Evolutionary conservation across 129 eudicot genomes (phyloP).

Genomic region (Erigeron canadensis): DNA sequence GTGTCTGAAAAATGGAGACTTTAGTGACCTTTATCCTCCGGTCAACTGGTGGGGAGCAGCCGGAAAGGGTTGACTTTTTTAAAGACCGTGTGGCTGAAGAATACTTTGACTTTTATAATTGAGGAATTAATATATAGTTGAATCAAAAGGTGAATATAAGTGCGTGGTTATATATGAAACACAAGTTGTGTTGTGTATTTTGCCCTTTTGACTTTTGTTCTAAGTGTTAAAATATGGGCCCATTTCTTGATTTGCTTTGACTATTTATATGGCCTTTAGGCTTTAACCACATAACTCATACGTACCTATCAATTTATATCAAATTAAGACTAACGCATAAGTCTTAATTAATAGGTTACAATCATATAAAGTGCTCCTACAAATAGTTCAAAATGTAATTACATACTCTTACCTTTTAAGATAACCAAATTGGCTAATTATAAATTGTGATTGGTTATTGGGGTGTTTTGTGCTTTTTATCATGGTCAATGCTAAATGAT

Average conservation of each 20-base stretch:
- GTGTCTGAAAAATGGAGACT: not conserved
- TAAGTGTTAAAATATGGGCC: conserved; percentile 11
- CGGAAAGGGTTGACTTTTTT: conserved; percentile 33
- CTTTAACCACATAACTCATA: not conserved
- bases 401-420: too few species aligned
- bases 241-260: conserved; percentile 31
- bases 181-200: conserved; percentile 18
- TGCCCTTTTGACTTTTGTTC: conserved; percentile 25
- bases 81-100: conserved; percentile 9
- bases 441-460: too few species aligned
- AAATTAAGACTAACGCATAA: not conserved
- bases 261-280: too few species aligned
- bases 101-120: conserved; percentile 20
- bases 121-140: conserved; percentile 1
- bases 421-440: too few species aligned
- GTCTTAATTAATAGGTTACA: too few species aligned
- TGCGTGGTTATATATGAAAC: conserved; percentile 15
- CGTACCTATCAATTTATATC: not conserved
- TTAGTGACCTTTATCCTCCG: not conserved
- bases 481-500: too few species aligned
- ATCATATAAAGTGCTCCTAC: too few species aligned
- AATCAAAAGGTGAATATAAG: conserved; percentile 26
- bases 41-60: not conserved
- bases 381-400: too few species aligned
- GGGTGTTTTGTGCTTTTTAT: too few species aligned